phyloP scores from a whole-genome alignment of 805 yeast species.

The Candida sphagnicola region DNA sequence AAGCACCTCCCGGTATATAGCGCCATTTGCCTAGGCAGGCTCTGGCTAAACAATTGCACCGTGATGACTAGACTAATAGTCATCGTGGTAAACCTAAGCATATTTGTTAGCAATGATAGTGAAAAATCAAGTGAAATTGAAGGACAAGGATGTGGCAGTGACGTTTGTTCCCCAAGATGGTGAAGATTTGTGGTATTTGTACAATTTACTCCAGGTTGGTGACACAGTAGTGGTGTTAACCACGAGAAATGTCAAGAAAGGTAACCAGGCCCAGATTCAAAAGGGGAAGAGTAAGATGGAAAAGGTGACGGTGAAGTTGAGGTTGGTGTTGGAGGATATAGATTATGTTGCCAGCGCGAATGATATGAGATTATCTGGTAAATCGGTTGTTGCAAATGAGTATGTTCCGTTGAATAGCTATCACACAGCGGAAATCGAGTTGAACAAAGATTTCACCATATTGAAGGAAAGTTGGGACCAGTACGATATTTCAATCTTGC shows the following conservation, averaged over 20 bases:
- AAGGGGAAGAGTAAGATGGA: slow-evolving; percentile 55
- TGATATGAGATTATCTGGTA: slow-evolving; percentile 75
- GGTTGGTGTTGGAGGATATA: slow-evolving; percentile 57
- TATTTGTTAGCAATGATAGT: slow-evolving; percentile 10
- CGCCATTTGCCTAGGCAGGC: too few relatives aligned
- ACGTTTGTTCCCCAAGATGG: slow-evolving; percentile 78
- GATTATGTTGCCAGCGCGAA: slow-evolving; percentile 81
- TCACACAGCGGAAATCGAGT: slow-evolving; percentile 81
- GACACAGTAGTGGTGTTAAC: slow-evolving; percentile 74
- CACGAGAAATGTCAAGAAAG: slow-evolving; percentile 54
- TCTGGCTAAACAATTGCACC: too few relatives aligned
- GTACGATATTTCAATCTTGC: slow-evolving; percentile 56
- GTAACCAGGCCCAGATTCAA: slow-evolving; percentile 20
- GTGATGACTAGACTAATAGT: too few relatives aligned
- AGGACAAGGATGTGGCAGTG: slow-evolving; percentile 61
- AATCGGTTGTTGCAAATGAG: slow-evolving; percentile 61
- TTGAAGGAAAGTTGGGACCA: slow-evolving; percentile 80
- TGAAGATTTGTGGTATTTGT: slow-evolving; percentile 87
- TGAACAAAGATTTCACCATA: slow-evolving; percentile 63
- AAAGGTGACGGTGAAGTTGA: slow-evolving; percentile 41
- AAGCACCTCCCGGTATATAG: neutral
- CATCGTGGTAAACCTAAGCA: too few relatives aligned
- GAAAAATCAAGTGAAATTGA: slow-evolving; percentile 17
- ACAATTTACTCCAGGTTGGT: slow-evolving; percentile 71
- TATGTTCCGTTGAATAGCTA: slow-evolving; percentile 82